Evolutionary conservation across 2,329 filamentous ascomycete genomes (phyloP).

Genomic region (Penicillium italicum): DNA sequence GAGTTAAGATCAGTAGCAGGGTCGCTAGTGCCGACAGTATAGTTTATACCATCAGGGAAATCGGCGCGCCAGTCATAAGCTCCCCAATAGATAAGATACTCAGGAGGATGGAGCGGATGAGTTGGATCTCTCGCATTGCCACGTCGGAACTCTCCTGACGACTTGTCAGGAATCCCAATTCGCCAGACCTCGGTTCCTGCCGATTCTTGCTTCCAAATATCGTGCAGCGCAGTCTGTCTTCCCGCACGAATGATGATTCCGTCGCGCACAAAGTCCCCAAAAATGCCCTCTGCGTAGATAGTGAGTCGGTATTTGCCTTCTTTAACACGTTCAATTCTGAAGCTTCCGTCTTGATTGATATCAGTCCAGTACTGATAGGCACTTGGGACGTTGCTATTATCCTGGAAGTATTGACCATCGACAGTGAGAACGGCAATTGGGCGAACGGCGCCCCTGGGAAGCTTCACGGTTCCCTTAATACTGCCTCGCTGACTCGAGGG

Average conservation of each 20-base stretch:
- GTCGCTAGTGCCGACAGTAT: conserved; percentile 54
- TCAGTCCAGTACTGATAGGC: conserved; percentile 63
- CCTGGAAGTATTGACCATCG: conserved; percentile 54
- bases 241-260: conserved; percentile 46
- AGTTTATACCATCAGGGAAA: conserved; percentile 58
- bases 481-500: conserved; percentile 51
- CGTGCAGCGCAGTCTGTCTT: conserved; percentile 36
- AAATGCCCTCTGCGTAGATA: conserved; percentile 60
- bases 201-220: conserved; percentile 53
- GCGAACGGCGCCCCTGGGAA: conserved; percentile 52
- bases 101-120: conserved; percentile 51
- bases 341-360: conserved; percentile 47
- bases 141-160: conserved; percentile 58
- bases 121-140: conserved; percentile 51
- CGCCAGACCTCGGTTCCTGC: conserved; percentile 60
- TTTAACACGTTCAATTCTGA: conserved; percentile 54
- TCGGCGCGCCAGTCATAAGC: conserved; percentile 58
- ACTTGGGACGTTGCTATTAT: conserved; percentile 54
- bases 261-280: conserved; percentile 58
- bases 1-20: conserved; percentile 56
- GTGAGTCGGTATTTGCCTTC: conserved; percentile 60
- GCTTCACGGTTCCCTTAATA: conserved; percentile 49
- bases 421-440: conserved; percentile 56
- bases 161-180: conserved; percentile 61
- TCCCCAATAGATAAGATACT: conserved; percentile 61